Evolutionary conservation across 2,329 filamentous ascomycete genomes (phyloP).

Genomic region (Fusarium robinianum): DNA sequence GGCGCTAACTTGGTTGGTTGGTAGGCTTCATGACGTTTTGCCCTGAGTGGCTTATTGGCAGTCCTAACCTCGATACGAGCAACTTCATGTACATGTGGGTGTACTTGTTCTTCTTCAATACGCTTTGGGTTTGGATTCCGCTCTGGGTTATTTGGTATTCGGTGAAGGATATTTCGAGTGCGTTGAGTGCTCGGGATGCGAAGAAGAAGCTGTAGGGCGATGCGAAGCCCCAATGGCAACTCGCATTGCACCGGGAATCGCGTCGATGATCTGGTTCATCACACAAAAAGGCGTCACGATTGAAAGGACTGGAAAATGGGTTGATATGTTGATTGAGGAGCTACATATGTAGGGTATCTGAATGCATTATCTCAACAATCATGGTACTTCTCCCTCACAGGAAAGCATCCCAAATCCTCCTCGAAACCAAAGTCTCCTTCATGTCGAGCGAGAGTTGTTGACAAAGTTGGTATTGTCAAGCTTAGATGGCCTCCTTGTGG

Average conservation of each 20-base stretch:
- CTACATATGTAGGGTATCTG: conserved; percentile 35
- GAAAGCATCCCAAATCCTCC: conserved; percentile 12
- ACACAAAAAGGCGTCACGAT: not conserved
- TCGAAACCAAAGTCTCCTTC: conserved; percentile 1
- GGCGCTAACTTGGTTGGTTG: not conserved
- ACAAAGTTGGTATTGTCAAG: not conserved
- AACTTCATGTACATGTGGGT: conserved; percentile 73
- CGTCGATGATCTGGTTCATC: no score
- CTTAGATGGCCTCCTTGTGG: conserved; percentile 49
- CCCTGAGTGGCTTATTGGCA: conserved; percentile 69
- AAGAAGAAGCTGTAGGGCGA: conserved; percentile 40
- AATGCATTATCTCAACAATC: conserved; percentile 21
- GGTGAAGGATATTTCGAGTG: conserved; percentile 58
- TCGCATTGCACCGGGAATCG: not conserved
- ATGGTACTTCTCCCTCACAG: not conserved
- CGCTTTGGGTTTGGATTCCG: conserved; percentile 68
- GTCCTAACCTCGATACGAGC: conserved; percentile 64
- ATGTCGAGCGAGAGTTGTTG: no score
- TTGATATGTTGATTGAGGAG: conserved; percentile 26
- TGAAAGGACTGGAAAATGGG: not conserved
- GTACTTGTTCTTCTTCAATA: conserved; percentile 71
- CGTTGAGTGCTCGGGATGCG: conserved; percentile 46
- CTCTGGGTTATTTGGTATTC: conserved; percentile 62
- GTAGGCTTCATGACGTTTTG: conserved; percentile 73
- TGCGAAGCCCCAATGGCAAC: not conserved